Evolutionary conservation across 495 filamentous ascomycete species (phyloP), one percentile per base, ranked within the genome.

Genomic region (Penicillium paradoxum): DNA sequence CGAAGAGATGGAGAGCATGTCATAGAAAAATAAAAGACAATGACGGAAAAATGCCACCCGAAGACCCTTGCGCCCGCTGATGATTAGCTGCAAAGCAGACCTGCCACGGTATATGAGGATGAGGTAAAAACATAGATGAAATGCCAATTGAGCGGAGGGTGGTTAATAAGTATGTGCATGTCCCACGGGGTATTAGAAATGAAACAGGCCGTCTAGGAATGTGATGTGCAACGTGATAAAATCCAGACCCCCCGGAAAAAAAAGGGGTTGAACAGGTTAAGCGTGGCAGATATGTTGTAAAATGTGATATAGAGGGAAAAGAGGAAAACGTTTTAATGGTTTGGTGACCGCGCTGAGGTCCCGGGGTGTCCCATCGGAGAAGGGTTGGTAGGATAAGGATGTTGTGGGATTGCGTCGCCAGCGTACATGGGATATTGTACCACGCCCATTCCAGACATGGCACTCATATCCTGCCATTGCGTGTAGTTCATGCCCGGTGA

Each of bases 21-120:
- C 55, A 59, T 36, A 53, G 37, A 49, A 58, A 45, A 45, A 57
- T 45, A 51, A 19, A 52, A 37, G 37, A 32, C 39, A 33, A 43
- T 33, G 10, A 37, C n/a, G 48, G 7, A 4, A 70, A 67, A 65
- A 67, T 67, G 63, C 71, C 67, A 65, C 63, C 63, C 64, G 53
- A 62, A 61, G 60, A 54, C 67, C 66, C 62, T 64, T 68, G 66
- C 69, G 69, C 71, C 71, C 69, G 71, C 71, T 73, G 68, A 72
- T 72, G 66, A 69, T 57, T 55, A 70, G 69, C 71, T 71, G 66
- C 59, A 57, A 66, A 65, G 65, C 52, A 61, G 61, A 70, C 62
- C 54, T 41, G 60, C 60, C 56, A 64, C 58, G 65, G 56, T 56
- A 52, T 62, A 64, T 67, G 62, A 64, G 58, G 44, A 59, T 60